Percentiles rank a stretch among this genome's conserved stretches.
Evolutionary conservation across 495 filamentous ascomycete genomes (phyloP).

Genomic region (Trichoderma virens): DNA sequence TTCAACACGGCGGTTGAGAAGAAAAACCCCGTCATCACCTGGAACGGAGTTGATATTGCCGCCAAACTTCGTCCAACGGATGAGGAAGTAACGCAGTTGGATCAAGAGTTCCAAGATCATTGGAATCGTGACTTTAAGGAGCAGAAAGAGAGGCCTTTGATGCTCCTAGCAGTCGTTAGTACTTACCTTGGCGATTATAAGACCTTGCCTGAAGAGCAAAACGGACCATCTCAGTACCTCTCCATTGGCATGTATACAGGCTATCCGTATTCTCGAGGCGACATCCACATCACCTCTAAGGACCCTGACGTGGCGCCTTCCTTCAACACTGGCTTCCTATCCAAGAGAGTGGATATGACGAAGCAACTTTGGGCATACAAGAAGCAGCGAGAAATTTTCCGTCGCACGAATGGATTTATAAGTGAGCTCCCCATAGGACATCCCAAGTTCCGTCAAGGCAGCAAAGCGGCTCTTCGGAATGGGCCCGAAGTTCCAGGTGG

Average conservation of each 20-base stretch:
- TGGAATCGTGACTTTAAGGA: constrained; percentile 41
- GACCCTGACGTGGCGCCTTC: constrained; percentile 24
- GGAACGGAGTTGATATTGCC: constrained; percentile 41
- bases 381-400: constrained; percentile 45
- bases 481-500: constrained; percentile 14
- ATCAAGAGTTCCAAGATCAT: constrained; percentile 28
- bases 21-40: constrained; percentile 29
- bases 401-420: constrained; percentile 43
- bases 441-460: constrained; percentile 41
- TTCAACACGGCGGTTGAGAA: constrained; percentile 18
- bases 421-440: constrained; percentile 45
- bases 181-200: constrained; percentile 21
- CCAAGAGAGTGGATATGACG: constrained; percentile 35
- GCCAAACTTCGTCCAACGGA: constrained; percentile 37
- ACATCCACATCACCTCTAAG: constrained; percentile 45
- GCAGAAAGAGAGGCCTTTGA: constrained; percentile 30
- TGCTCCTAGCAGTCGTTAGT: constrained; percentile 18
- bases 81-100: constrained; percentile 31
- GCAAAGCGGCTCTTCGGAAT: constrained; percentile 27
- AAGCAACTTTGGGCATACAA: constrained; percentile 47
- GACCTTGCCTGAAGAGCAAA: constrained; percentile 22
- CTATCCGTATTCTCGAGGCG: constrained; percentile 50
- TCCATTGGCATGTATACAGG: constrained; percentile 30
- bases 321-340: constrained; percentile 39
- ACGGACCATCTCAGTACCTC: constrained; percentile 29